Evolutionary conservation across 768 basidiomycete genomes (phyloP).

Genomic region (Cyclocybe cylindracea): DNA sequence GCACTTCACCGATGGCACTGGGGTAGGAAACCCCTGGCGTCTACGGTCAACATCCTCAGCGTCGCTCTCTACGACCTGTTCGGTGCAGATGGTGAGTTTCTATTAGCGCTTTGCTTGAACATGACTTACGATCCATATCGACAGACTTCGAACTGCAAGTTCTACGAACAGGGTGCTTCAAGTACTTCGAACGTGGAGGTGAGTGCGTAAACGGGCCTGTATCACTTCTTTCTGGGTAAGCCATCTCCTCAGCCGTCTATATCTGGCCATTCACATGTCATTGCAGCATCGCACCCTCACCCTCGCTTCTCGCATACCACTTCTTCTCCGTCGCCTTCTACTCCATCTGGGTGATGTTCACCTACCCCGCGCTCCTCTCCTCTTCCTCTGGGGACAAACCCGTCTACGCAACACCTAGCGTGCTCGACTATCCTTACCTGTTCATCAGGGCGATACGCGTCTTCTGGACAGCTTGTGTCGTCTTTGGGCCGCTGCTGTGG

Average conservation of each 20-base stretch:
- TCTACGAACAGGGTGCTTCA: constrained; percentile 87
- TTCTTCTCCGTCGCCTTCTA: constrained; percentile 97
- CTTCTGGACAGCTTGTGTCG: constrained; percentile 89
- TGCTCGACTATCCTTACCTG: constrained; percentile 71
- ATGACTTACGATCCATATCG: constrained; percentile 1
- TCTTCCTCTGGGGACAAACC: constrained; percentile 30
- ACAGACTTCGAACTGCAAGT: constrained; percentile 62
- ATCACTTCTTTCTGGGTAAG: constrained; percentile 84
- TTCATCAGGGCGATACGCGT: constrained; percentile 63
- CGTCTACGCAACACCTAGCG: constrained; percentile 38
- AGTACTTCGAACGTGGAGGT: constrained; percentile 94
- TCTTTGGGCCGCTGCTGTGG: constrained; percentile 88
- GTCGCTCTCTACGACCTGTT: constrained; percentile 95
- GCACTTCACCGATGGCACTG: constrained; percentile 80
- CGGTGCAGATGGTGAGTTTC: constrained; percentile 80
- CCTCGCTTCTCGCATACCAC: constrained; percentile 79
- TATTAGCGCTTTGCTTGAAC: neutral
- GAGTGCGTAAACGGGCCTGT: constrained; percentile 88
- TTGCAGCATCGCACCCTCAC: constrained; percentile 76
- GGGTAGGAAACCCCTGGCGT: constrained; percentile 78
- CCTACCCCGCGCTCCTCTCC: constrained; percentile 37
- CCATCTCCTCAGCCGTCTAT: constrained; percentile 5
- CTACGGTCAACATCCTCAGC: constrained; percentile 91
- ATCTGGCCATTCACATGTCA: neutral
- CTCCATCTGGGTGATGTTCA: constrained; percentile 89